Conservation (phyloP, 2,329 filamentous ascomycete genomes). For the Sporothrix inflata region DNA sequence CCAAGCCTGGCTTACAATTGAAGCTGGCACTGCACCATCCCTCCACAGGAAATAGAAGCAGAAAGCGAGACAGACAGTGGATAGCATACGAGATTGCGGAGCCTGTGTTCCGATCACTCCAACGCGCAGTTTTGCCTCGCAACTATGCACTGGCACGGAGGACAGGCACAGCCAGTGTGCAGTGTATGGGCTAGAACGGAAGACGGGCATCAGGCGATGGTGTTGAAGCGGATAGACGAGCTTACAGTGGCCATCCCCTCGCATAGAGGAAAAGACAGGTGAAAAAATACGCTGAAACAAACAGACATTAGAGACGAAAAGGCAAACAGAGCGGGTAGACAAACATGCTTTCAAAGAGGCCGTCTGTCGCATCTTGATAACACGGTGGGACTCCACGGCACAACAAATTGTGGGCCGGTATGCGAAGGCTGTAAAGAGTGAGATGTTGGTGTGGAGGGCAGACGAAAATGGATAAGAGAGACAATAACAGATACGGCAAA, state of each 20-base stretch:
- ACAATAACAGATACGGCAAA: background rate
- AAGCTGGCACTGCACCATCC: background rate
- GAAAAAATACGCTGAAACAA: background rate
- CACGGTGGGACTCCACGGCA: background rate
- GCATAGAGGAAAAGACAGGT: background rate
- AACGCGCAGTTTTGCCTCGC: background rate
- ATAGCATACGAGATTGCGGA: constrained; percentile 18
- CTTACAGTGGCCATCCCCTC: background rate
- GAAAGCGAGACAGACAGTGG: constrained; percentile 14
- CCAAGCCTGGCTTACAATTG: background rate
- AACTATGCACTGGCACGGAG: background rate
- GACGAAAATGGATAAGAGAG: background rate
- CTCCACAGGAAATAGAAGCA: background rate
- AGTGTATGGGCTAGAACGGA: background rate
- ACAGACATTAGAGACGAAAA: background rate
- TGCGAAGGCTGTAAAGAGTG: background rate
- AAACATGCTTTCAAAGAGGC: background rate
- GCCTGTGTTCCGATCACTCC: background rate
- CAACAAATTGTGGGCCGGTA: background rate
- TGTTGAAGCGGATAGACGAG: background rate
- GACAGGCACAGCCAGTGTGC: background rate
- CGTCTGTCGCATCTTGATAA: background rate
- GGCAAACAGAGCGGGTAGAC: background rate
- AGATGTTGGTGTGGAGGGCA: background rate
- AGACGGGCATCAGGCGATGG: background rate